Conservation (phyloP, 2,329 filamentous ascomycete genomes). For the Zymoseptoria ardabiliae region DNA sequence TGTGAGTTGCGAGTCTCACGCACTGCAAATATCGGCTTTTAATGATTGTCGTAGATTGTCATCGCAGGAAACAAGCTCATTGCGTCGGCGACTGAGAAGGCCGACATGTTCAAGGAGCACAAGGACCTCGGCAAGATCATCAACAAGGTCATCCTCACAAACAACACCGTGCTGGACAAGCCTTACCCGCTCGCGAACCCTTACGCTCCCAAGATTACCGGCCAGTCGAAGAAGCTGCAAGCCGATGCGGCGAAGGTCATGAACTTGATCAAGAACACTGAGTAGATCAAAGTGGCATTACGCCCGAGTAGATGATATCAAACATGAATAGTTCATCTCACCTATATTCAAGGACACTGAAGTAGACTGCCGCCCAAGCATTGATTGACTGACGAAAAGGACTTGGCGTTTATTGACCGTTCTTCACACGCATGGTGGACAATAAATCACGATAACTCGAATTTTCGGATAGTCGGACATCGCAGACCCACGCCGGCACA, state of each 20-base stretch:
- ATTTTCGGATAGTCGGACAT: not conserved
- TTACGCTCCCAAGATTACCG: conserved; percentile 14
- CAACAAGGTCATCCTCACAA: conserved; percentile 15
- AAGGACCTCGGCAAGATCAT: conserved; percentile 19
- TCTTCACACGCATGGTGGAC: not conserved
- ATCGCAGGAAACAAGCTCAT: conserved; percentile 15
- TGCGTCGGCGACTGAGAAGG: conserved; percentile 12
- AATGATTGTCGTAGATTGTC: conserved; percentile 6
- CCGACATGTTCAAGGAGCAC: conserved; percentile 13
- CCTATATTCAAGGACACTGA: not conserved
- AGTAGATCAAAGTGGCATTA: not conserved
- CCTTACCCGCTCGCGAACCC: conserved; percentile 16
- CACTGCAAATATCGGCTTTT: not conserved
- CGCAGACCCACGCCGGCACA: not conserved
- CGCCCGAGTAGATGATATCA: not conserved
- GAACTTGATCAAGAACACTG: not conserved
- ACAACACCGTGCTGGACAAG: conserved; percentile 13
- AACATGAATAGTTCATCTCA: not conserved
- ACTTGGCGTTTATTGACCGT: too few species aligned
- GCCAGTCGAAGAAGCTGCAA: conserved; percentile 16
- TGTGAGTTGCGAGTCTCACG: conserved; percentile 1
- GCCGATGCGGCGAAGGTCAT: conserved; percentile 3
- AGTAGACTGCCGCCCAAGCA: too few species aligned
- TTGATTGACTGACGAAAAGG: too few species aligned
- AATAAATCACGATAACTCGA: not conserved